Evolutionary conservation across 805 yeast genomes (phyloP), one percentile per base, ranked within the genome.

Genomic region (Candida nitratophila): DNA sequence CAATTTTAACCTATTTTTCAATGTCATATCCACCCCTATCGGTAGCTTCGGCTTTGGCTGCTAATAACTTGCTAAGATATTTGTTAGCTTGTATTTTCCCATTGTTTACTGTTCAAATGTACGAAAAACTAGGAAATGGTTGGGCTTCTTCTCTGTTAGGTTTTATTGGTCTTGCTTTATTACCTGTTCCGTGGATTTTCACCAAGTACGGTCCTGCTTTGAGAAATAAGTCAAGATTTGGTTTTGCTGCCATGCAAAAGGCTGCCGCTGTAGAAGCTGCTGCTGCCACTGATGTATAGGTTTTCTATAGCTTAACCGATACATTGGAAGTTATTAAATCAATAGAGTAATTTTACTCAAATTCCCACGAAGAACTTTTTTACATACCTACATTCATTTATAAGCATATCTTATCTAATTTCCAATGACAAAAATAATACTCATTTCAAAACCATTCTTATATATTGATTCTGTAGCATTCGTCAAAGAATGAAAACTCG

Each of bases 31-130:
- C 93, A 24, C 88, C 91, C 39, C 63, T 79, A 30, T 73, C 75
- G 30, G 83, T 87, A 20, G 96, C 96, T 0, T 81, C 91, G n/a
- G 91, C 95, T 3, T 63, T 87, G 48, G 96, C 96, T 31, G 96
- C 96, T 14, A 89, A 88, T 65, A 86, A 86, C 60, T 69, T 89
- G 56, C 63, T 82, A 45, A 76, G 96, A 65, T 87, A 86, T 58
- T 52, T 82, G 29, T 60, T 84, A 48, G 87, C 95, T 10, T 79
- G 87, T 7, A 86, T 81, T 19, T 82, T 89, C 71, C 96, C 96
- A 44, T 69, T 89, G 47, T 88, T 89, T 65, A 85, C 89, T 1
- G 76, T 80, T 19, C 96, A 88, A 64, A 86, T 89, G 95, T 82
- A 83, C 66, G 60, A 73, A 17, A 79, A 72, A 37, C 68, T 89